Conservation (phyloP, 2,329 filamentous ascomycete genomes). For the Colletotrichum siamense region DNA sequence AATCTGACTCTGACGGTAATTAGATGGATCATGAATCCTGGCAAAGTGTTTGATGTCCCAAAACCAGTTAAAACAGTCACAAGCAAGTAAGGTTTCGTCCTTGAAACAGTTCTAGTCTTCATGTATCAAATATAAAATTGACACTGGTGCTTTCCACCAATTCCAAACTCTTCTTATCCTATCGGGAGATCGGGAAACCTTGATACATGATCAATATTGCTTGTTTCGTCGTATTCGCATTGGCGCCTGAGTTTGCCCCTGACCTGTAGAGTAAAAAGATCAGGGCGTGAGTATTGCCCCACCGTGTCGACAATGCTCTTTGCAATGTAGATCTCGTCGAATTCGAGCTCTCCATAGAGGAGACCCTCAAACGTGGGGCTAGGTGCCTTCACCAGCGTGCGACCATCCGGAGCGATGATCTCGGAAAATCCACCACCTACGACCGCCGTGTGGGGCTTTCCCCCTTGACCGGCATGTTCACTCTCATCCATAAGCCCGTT, state of each 20-base stretch:
- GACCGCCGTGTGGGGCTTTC: not conserved
- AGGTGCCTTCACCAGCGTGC: not conserved
- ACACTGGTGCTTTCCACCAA: not conserved
- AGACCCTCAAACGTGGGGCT: not conserved
- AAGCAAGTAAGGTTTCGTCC: not conserved
- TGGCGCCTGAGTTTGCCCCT: not conserved
- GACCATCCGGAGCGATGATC: not conserved
- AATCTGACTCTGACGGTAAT: not conserved
- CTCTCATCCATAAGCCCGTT: not conserved
- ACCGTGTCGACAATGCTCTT: not conserved
- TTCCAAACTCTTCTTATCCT: not conserved
- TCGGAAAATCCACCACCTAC: not conserved
- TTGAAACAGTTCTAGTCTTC: not conserved
- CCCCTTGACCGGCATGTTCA: not conserved
- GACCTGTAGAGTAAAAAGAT: not conserved
- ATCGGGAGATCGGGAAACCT: not conserved
- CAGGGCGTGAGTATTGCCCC: not conserved
- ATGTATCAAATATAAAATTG: not conserved
- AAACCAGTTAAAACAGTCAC: not conserved
- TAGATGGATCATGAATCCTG: not conserved
- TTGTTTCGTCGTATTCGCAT: not conserved
- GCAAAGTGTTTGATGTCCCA: not conserved
- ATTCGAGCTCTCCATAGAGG: not conserved
- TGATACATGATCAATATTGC: not conserved
- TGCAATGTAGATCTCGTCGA: not conserved